A percentile compares a stretch with the other conserved stretches of the same genome.
These are phyloP conservation scores for Pyrenula aspistea DNA, from an alignment of 495 filamentous ascomycete genomes.

Conservation along the genomic window DNA sequence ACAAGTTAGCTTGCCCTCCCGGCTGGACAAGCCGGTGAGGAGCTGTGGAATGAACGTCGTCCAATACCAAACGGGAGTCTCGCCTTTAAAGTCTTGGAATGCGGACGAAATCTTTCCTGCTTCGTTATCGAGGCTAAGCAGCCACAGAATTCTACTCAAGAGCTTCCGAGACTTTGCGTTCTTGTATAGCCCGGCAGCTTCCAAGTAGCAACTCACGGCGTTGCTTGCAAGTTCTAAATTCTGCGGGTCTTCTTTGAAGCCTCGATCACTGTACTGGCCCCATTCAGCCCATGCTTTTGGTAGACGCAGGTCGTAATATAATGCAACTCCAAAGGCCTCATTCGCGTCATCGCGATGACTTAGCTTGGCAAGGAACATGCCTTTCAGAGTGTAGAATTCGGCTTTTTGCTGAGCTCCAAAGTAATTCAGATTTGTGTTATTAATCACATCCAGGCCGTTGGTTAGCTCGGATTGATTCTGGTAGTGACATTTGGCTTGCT, in stretches of 20 bases:
- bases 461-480: slow-evolving; percentile 86
- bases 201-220: slow-evolving; percentile 89
- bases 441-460: slow-evolving; percentile 92
- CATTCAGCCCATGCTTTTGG: slow-evolving; percentile 99
- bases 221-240: slow-evolving; percentile 74
- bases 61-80: slow-evolving; percentile 97
- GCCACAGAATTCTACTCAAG: slow-evolving; percentile 90
- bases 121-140: slow-evolving; percentile 84
- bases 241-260: slow-evolving; percentile 78
- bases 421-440: slow-evolving; percentile 98
- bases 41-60: slow-evolving; percentile 98
- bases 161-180: slow-evolving; percentile 92
- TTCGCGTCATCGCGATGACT: slow-evolving; percentile 80
- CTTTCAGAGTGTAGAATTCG: slow-evolving; percentile 97
- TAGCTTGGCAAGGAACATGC: slow-evolving; percentile 96
- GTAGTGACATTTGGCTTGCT: slow-evolving; percentile 97
- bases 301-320: slow-evolving; percentile 89
- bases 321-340: slow-evolving; percentile 82
- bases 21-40: slow-evolving; percentile 74
- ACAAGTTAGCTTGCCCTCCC: slow-evolving; percentile 78
- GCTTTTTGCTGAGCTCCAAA: slow-evolving; percentile 94
- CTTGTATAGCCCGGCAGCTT: slow-evolving; percentile 92
- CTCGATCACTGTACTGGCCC: slow-evolving; percentile 93
- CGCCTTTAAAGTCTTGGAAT: slow-evolving; percentile 90
- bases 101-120: slow-evolving; percentile 66